Percentiles rank a stretch among this genome's conserved stretches.
These are phyloP conservation scores for Lentithecium fluviatile DNA, from an alignment of 495 filamentous ascomycete species.

Conservation along the genomic window DNA sequence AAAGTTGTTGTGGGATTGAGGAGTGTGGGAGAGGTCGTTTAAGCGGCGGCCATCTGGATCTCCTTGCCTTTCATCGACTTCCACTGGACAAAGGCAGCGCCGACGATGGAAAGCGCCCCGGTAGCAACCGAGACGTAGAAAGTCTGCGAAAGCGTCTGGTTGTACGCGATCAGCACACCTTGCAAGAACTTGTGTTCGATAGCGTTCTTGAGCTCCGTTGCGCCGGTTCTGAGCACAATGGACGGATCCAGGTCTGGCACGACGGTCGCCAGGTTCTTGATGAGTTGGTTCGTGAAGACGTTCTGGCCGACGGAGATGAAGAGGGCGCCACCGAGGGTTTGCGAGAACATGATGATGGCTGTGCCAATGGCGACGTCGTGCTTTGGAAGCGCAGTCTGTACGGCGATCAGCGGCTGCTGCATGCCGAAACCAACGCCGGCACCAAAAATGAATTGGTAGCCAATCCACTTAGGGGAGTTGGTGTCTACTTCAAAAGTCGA, in stretches of 20 bases:
- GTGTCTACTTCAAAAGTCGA: slow-evolving; percentile 58
- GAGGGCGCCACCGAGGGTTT: slow-evolving; percentile 65
- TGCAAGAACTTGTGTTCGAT: slow-evolving; percentile 51
- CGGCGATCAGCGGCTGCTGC: slow-evolving; percentile 64
- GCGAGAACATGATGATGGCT: slow-evolving; percentile 64
- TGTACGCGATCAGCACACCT: slow-evolving; percentile 66
- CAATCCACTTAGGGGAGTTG: slow-evolving; percentile 58
- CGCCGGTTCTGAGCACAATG: slow-evolving; percentile 59
- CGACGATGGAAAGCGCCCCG: slow-evolving; percentile 60
- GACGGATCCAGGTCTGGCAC: slow-evolving; percentile 50
- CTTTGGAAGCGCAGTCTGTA: slow-evolving; percentile 58
- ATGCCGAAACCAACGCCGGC: slow-evolving; percentile 71
- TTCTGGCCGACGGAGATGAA: slow-evolving; percentile 76
- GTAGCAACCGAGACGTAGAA: slow-evolving; percentile 71
- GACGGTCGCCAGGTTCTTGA: slow-evolving; percentile 52
- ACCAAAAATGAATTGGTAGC: slow-evolving; percentile 69
- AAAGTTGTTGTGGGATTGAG: neutral
- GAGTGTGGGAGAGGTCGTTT: slow-evolving; percentile 3
- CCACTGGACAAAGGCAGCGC: slow-evolving; percentile 67
- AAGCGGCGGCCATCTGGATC: slow-evolving; percentile 61
- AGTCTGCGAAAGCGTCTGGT: slow-evolving; percentile 61
- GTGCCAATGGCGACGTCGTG: slow-evolving; percentile 62
- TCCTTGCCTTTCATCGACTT: slow-evolving; percentile 82
- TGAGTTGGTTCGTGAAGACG: slow-evolving; percentile 70
- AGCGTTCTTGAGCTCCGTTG: slow-evolving; percentile 59